Evolutionary conservation across 345 rosid species (phyloP), one percentile per base, ranked within the genome.

Genomic region (Linum tenue): DNA sequence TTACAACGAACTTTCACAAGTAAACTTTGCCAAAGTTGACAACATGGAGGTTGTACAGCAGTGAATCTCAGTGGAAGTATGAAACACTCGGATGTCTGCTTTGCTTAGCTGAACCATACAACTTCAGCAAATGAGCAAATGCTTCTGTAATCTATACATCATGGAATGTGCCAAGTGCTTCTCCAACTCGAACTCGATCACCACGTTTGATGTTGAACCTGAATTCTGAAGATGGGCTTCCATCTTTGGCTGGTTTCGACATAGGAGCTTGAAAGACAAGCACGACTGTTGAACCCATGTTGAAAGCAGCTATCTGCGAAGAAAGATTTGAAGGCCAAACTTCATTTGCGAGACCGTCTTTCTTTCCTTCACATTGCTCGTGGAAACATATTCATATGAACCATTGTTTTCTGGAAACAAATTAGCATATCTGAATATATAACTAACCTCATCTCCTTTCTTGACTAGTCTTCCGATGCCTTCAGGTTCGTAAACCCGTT

Each of bases 241-340:
- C 69, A 6, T 67, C 70, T 57, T 81, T 67, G 0, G 65, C 64
- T 55, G 81, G 71, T 65, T 77, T 81, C 59, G 70, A 55, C 3
- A 82, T 73, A 11, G 94, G 95, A 56, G 97, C 99, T 55, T 94
- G 89, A 76, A 94, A 94, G 57, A 94, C 82, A 7, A 94, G 90
- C 61, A 94, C 99, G 7, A 90, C 97, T 0, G 97, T 90, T 1
- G 97, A 94, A 71, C 99, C 97, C 91, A 88, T 81, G 81, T 90
- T 86, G 79, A 94, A 88, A 51, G 77, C 97, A 63, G 80, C 99
- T 17, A 94, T 74, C 97, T 90, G 82, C 60, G 69, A 72, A 14
- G 16, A 56, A 22, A 56, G 59, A n/a, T 56, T 42, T 64, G 7
- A 5, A 55, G n/a, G 1, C 15, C 59, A 62, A 9, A 15, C 35